Base-by-base conservation (phyloP, 805 yeast species). In the Suhomyces canberraensis region DNA sequence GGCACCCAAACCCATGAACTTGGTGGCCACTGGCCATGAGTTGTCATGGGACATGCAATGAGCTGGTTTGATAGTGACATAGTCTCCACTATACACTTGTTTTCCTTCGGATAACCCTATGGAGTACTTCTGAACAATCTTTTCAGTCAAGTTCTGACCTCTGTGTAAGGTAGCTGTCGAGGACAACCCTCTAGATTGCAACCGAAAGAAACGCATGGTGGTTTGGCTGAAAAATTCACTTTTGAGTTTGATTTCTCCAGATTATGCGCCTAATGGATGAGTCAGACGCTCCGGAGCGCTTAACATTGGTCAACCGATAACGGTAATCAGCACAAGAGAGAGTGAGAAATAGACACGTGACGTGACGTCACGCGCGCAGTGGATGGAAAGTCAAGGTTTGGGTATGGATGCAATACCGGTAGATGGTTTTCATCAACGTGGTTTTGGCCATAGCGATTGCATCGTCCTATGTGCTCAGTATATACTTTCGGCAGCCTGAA, bases 21-120 rank as follows among this genome's bases (percentile, higher is more conserved):
- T 93, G 56, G 91, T 73, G 1, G 98, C 98, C 13, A 93, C 97
- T 1, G 99, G 99, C 98, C 99, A 95, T 29, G 97, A 83, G 65
- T 93, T 93, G 63, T 93, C 99, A 61, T 93, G 99, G 11, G 98
- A 88, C 99, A 93, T 93, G 62, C 97, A 95, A 67, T 93, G 95
- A 3, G 95, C 91, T 3, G 99, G 99, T 52, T 71, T 76, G 56
- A 93, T 91, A 2, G 96, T 79, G 35, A 95, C 98, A 64, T 90
- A 93, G 66, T 93, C 99, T 11, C 98, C 98, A 31, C 87, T 73
- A 51, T 71, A 80, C 25, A 93, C 96, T 37, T 69, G 57, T 58
- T 93, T 91, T 20, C 78, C 81, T n/a, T 71, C 54, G 16, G 93
- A 78, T 30, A 87, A 60, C 3, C 91, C 95, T 8, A 90, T 95